Percentiles rank a stretch among this genome's conserved stretches.
Conservation (phyloP, 139 green algal species). For the Coelastrella sp. region DNA sequence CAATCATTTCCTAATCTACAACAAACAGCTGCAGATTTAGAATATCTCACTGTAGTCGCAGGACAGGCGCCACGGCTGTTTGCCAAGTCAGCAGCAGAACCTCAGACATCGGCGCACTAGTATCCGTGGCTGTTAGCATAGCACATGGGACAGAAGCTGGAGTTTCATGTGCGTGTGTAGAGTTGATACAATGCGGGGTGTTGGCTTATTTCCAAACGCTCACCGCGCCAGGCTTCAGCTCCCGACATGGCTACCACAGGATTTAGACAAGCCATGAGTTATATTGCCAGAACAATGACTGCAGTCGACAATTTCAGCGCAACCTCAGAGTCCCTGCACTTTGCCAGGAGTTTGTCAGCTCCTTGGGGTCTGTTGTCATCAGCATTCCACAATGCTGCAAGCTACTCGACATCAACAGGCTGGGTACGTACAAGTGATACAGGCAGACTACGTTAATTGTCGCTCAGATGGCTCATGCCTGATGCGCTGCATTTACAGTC, state of each 20-base stretch:
- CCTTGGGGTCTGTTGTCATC: not conserved
- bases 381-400: not conserved
- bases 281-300: not conserved
- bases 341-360: not conserved
- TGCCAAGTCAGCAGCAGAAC: constrained; percentile 8
- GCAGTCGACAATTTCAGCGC: not conserved
- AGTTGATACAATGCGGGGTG: not conserved
- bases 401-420: not conserved
- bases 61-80: not conserved
- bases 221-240: not conserved
- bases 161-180: no score
- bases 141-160: no score
- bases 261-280: not conserved
- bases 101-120: no score
- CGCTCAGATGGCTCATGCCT: no score
- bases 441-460: no score
- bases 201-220: not conserved
- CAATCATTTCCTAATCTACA: no score
- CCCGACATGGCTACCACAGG: not conserved
- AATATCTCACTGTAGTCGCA: no score
- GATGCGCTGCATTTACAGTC: no score
- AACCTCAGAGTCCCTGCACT: not conserved
- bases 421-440: not conserved
- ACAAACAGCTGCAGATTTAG: no score
- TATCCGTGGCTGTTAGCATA: no score